Base-by-base conservation (phyloP, 2,329 filamentous ascomycete species). In the Paraconiothyrium sp. region DNA sequence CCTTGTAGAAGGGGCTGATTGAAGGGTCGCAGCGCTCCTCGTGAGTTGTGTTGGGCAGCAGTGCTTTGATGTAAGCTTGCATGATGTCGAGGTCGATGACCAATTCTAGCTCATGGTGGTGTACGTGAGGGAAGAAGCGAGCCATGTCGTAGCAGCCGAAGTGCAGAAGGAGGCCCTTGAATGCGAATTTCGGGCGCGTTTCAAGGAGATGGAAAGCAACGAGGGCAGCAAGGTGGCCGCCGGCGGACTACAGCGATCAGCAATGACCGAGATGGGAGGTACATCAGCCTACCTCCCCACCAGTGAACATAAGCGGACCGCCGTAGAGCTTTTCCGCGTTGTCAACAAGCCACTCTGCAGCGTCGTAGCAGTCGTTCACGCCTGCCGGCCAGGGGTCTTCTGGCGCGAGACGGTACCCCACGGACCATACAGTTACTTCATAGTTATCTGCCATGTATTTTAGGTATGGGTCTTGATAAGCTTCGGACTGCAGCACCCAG, bases 361-460 rank as follows among this genome's bases (percentile, higher is more conserved):
- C 84, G 68, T 89, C 86, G 67, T 84, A 82, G 73, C 85, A 87
- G 71, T 89, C 87, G 56, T 89, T 79, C 4, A 82, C 80, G 0
- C 80, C 83, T 0, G 80, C 80, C 0, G 88, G 87, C 70, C 82
- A 88, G 0, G 86, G 85, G 66, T 88, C 61, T 69, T 89, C 86
- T 0, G 88, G 88, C 0, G 86, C 86, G 20, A 87, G 81, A 32
- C 87, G 80, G 70, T 89, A 89, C 1, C 86, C 87, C 7, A 88
- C 81, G 0, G 83, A 86, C 13, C 89, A 72, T 16, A 85, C 82
- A 0, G 82, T 82, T 2, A 87, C 60, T 41, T 83, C 76, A 50
- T 78, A 81, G 32, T 76, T 72, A 64, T 87, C 80, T 50, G 85
- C 84, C 72, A 85, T 82, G 64, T 78, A 78, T 57, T 84, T 80